These are phyloP conservation scores for Ophiostoma australiae DNA, from an alignment of 2,329 filamentous ascomycete species.

Conservation along the genomic window DNA sequence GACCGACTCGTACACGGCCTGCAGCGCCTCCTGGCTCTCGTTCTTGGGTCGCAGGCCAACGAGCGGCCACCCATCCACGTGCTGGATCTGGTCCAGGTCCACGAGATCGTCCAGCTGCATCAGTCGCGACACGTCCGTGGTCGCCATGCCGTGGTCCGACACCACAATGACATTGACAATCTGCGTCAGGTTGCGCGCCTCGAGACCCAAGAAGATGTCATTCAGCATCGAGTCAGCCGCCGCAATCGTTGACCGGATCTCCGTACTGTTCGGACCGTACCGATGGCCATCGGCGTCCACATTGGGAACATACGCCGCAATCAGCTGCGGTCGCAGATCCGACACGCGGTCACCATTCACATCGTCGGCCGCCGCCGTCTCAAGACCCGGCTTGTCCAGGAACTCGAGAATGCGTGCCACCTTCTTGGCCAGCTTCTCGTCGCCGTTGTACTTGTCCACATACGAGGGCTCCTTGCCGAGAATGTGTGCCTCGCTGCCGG, in stretches of 20 bases:
- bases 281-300: conserved; percentile 83
- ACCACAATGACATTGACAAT: conserved; percentile 96
- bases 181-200: conserved; percentile 74
- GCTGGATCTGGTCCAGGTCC: conserved; percentile 69
- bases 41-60: conserved; percentile 81
- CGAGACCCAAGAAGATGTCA: conserved; percentile 67
- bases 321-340: conserved; percentile 74
- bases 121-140: conserved; percentile 72
- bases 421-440: conserved; percentile 69
- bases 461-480: conserved; percentile 68
- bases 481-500: conserved; percentile 86
- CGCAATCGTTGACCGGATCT: conserved; percentile 72
- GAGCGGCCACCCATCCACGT: conserved; percentile 90
- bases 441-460: conserved; percentile 77
- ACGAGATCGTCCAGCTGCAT: conserved; percentile 88
- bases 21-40: conserved; percentile 50
- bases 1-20: conserved; percentile 60
- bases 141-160: conserved; percentile 97
- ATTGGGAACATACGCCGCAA: conserved; percentile 90
- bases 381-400: conserved; percentile 73
- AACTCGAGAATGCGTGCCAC: conserved; percentile 74
- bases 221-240: conserved; percentile 81
- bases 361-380: conserved; percentile 48
- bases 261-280: conserved; percentile 91
- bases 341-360: conserved; percentile 31